phyloP scores from a whole-genome alignment of 1,284 basidiomycete species.

The Boletus smithii region DNA sequence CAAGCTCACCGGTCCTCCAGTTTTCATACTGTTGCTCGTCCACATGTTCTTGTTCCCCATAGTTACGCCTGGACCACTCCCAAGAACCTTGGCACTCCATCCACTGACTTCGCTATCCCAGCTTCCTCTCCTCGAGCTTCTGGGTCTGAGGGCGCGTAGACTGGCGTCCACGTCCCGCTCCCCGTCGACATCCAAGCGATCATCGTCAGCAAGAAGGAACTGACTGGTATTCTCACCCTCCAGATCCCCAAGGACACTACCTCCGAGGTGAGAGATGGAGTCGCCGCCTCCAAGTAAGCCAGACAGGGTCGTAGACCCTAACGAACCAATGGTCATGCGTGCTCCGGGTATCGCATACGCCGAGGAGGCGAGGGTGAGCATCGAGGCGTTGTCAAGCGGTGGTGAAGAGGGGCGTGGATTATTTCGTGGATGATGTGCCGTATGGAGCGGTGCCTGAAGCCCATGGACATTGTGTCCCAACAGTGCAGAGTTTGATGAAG shows the following conservation, averaged over 20 bases:
- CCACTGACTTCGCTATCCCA: slow-evolving; percentile 82
- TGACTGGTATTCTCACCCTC: slow-evolving; percentile 67
- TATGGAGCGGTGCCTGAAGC: slow-evolving; percentile 82
- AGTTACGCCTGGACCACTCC: slow-evolving; percentile 40
- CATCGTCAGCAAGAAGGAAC: slow-evolving; percentile 59
- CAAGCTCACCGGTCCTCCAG: slow-evolving; percentile 46
- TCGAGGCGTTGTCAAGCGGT: slow-evolving; percentile 87
- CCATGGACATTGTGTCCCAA: slow-evolving; percentile 28
- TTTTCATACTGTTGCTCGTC: slow-evolving; percentile 55
- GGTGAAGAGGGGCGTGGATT: slow-evolving; percentile 90
- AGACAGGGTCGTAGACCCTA: slow-evolving; percentile 48
- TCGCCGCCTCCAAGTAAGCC: slow-evolving; percentile 54
- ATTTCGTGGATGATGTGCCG: slow-evolving; percentile 88
- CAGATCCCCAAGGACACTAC: slow-evolving; percentile 47
- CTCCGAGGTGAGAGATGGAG: slow-evolving; percentile 67
- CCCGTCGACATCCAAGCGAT: slow-evolving; percentile 46
- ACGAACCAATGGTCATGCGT: slow-evolving; percentile 36
- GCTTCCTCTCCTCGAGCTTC: slow-evolving; percentile 76
- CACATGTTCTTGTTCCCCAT: slow-evolving; percentile 52
- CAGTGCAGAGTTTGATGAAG: slow-evolving; percentile 24
- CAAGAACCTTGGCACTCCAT: slow-evolving; percentile 71
- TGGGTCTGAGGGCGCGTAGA: slow-evolving; percentile 71
- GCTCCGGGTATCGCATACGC: slow-evolving; percentile 74
- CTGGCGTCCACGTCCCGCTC: slow-evolving; percentile 74
- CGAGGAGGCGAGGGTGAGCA: slow-evolving; percentile 89